phyloP scores from a whole-genome alignment of 2,329 filamentous ascomycete species.

The Aspergillus sojae region DNA sequence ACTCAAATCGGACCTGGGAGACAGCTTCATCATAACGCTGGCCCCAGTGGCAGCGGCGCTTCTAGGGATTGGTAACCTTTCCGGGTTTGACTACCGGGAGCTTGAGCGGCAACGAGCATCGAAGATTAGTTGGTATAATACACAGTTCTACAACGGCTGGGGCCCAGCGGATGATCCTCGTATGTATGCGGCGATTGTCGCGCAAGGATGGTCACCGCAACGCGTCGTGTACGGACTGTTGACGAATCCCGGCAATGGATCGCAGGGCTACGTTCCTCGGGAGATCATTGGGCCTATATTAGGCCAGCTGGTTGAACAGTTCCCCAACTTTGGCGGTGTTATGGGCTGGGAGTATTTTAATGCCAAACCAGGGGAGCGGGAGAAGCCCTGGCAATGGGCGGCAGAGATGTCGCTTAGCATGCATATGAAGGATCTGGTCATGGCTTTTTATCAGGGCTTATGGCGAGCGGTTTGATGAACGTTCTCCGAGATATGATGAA shows the following conservation, averaged over 20 bases:
- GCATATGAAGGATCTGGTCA: constrained; percentile 44
- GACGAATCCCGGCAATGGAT: constrained; percentile 75
- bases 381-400: constrained; percentile 77
- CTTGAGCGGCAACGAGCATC: constrained; percentile 69
- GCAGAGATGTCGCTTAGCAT: constrained; percentile 61
- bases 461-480: constrained; percentile 36
- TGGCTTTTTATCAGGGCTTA: constrained; percentile 30
- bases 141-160: constrained; percentile 93
- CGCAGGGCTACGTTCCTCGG: constrained; percentile 63
- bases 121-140: constrained; percentile 82
- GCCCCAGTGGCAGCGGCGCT: constrained; percentile 80
- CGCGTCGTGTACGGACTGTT: constrained; percentile 80
- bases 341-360: constrained; percentile 98
- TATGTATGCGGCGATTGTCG: constrained; percentile 47
- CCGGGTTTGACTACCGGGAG: constrained; percentile 77
- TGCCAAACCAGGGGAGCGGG: constrained; percentile 64
- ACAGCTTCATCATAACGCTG: constrained; percentile 73
- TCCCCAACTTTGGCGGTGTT: constrained; percentile 77
- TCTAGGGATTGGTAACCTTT: constrained; percentile 64
- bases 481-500: constrained; percentile 34
- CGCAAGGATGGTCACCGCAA: constrained; percentile 68
- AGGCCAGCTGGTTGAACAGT: constrained; percentile 59
- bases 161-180: constrained; percentile 62
- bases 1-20: constrained; percentile 55
- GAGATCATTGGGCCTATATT: constrained; percentile 61